phyloP scores from a whole-genome alignment of 1,139 yeast genomes.

The Taphrina flavorubra region DNA sequence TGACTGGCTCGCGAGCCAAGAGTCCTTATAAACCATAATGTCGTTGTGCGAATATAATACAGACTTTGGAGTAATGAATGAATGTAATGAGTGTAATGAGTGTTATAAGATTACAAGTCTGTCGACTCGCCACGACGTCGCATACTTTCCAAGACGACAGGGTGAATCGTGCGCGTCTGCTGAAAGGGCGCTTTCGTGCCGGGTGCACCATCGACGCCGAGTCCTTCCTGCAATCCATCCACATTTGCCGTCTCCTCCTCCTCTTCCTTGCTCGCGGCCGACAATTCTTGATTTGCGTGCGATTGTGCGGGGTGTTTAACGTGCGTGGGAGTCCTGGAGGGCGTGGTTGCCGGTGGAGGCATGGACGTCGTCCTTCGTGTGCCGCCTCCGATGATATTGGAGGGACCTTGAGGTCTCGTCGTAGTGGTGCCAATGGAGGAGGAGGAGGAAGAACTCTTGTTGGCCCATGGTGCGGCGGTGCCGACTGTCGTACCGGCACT shows the following conservation, averaged over 20 bases:
- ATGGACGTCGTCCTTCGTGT: not conserved
- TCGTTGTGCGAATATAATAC: not conserved
- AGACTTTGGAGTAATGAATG: no score
- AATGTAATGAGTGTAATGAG: no score
- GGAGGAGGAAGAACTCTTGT: no score
- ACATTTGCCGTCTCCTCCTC: conserved; percentile 15
- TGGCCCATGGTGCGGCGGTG: conserved; percentile 15
- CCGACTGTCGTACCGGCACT: no score
- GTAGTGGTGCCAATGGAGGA: no score
- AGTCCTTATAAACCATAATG: conserved; percentile 36
- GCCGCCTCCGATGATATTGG: no score
- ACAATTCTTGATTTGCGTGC: not conserved
- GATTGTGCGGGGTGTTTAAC: not conserved
- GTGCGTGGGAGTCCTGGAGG: not conserved
- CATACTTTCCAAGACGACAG: conserved; percentile 25
- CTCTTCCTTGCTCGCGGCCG: not conserved
- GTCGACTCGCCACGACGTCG: conserved; percentile 19
- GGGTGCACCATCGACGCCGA: conserved; percentile 18
- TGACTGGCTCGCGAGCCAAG: conserved; percentile 47
- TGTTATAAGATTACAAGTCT: no score
- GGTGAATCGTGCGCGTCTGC: conserved; percentile 21
- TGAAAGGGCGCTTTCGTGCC: conserved; percentile 31
- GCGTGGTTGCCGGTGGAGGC: not conserved
- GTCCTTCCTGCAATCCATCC: conserved; percentile 17
- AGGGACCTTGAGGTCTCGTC: no score